A percentile compares a stretch with the other conserved stretches of the same genome.
Conservation (phyloP, 2,329 filamentous ascomycete species). For the Chalaropsis ovoidea region DNA sequence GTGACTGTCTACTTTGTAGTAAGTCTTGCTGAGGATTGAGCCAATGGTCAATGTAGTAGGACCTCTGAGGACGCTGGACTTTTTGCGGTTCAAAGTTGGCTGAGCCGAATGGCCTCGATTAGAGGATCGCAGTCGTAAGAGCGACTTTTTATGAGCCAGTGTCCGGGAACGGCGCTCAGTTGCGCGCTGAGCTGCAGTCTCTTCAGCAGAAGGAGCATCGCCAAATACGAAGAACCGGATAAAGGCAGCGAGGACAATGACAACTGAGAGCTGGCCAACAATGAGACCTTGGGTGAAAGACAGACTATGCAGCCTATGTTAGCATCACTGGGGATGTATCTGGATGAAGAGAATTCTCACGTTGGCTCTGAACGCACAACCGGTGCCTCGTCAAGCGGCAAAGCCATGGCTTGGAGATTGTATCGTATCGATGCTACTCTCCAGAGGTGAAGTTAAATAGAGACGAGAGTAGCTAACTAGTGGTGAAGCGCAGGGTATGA, state of each 20-base stretch:
- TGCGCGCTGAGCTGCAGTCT: constrained; percentile 64
- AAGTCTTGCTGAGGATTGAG: constrained; percentile 90
- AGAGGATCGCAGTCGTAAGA: constrained; percentile 50
- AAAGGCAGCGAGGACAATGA: constrained; percentile 82
- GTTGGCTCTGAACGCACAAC: constrained; percentile 36
- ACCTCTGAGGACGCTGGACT: constrained; percentile 61
- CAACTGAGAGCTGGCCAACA: constrained; percentile 83
- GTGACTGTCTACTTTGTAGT: constrained; percentile 91
- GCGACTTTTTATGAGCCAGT: constrained; percentile 64
- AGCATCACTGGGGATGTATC: not conserved
- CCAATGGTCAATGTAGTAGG: constrained; percentile 75
- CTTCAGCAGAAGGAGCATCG: constrained; percentile 75
- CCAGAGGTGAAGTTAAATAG: too few relatives aligned
- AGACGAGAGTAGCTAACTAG: not conserved
- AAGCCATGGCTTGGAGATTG: constrained; percentile 15
- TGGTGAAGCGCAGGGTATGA: not conserved
- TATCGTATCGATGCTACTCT: not conserved
- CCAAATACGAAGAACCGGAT: constrained; percentile 99
- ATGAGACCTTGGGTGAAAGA: constrained; percentile 92
- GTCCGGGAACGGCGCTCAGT: constrained; percentile 64
- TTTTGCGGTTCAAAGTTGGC: constrained; percentile 48
- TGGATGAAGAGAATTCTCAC: constrained; percentile 32
- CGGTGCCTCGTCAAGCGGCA: constrained; percentile 21
- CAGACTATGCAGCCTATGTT: constrained; percentile 42
- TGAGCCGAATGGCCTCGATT: constrained; percentile 17